A percentile compares a stretch with the other conserved stretches of the same genome.
phyloP scores from a whole-genome alignment of 176 grass and related monocot species.

The Ensete glaucum region DNA sequence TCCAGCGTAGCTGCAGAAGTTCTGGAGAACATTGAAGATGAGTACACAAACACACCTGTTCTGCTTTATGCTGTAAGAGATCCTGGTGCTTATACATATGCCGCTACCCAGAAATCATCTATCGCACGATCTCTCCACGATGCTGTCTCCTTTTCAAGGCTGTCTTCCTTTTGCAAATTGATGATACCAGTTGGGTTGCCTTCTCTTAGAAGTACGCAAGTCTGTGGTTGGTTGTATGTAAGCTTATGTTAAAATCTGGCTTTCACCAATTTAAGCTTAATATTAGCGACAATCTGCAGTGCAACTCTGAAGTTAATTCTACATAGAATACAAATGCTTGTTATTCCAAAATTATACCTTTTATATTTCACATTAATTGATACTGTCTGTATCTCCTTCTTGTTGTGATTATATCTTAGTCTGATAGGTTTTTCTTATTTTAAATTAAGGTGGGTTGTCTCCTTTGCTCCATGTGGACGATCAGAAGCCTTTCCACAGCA shows the following conservation, averaged over 20 bases:
- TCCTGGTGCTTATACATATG: conserved; percentile 37
- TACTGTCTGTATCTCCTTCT: background rate
- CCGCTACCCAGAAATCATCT: conserved; percentile 42
- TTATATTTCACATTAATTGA: conserved; percentile 11
- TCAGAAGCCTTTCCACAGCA: conserved; percentile 60
- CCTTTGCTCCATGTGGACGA: conserved; percentile 54
- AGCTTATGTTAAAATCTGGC: conserved; percentile 1
- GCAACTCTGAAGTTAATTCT: conserved; percentile 1
- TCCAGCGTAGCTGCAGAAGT: conserved; percentile 51
- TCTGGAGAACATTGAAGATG: conserved; percentile 82
- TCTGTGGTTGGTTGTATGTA: conserved; percentile 17
- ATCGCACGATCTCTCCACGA: conserved; percentile 69
- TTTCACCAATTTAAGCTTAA: conserved; percentile 1
- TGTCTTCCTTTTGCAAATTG: conserved; percentile 63
- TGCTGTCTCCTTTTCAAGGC: conserved; percentile 72
- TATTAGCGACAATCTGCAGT: background rate
- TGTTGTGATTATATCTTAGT: background rate
- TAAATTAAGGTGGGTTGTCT: conserved; percentile 46
- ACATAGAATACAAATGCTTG: background rate
- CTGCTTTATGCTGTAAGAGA: conserved; percentile 70
- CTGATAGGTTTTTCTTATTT: conserved; percentile 3
- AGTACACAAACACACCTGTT: conserved; percentile 78
- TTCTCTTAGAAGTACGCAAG: conserved; percentile 67
- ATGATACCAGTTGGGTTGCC: conserved; percentile 69
- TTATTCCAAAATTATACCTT: conserved; percentile 4